Percentiles rank a stretch among this genome's conserved stretches.
These are phyloP conservation scores for Schizophyllum commune DNA, from an alignment of 1,284 basidiomycete genomes.

Conservation along the genomic window DNA sequence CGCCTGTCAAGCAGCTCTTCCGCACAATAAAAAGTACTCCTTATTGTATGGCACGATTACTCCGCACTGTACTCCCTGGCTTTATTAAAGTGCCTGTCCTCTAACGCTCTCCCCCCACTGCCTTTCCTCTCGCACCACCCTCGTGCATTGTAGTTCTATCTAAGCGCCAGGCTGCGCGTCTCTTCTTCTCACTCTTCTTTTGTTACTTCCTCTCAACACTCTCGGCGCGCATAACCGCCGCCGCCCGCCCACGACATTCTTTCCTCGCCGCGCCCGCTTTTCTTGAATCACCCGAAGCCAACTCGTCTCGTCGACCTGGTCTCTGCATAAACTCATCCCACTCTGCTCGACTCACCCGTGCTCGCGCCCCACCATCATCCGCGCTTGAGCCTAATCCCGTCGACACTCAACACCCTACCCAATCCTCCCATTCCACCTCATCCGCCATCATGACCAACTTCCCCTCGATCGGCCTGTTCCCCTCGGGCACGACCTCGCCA, in stretches of 20 bases:
- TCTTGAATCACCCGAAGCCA: neutral
- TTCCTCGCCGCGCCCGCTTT: neutral
- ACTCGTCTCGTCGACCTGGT: too few species aligned
- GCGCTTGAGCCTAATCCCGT: neutral
- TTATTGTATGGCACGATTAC: neutral
- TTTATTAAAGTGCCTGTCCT: neutral
- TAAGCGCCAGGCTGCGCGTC: neutral
- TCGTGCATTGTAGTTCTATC: neutral
- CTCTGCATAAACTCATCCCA: too few species aligned
- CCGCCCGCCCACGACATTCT: neutral
- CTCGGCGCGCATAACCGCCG: neutral
- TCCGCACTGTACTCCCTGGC: neutral
- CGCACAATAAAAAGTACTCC: neutral
- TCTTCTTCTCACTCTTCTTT: neutral
- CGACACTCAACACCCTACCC: neutral
- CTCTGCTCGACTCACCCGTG: too few species aligned
- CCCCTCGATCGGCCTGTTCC: conserved; percentile 55
- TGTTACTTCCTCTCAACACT: neutral
- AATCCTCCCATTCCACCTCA: conserved; percentile 20
- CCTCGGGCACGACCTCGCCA: conserved; percentile 46
- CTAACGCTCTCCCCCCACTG: neutral
- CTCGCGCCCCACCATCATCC: neutral
- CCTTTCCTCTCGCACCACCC: neutral
- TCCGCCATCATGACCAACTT: conserved; percentile 35
- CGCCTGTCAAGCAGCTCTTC: neutral